Evolutionary conservation across 495 filamentous ascomycete genomes (phyloP).

Genomic region (Aspergillus sclerotiicarbonarius): DNA sequence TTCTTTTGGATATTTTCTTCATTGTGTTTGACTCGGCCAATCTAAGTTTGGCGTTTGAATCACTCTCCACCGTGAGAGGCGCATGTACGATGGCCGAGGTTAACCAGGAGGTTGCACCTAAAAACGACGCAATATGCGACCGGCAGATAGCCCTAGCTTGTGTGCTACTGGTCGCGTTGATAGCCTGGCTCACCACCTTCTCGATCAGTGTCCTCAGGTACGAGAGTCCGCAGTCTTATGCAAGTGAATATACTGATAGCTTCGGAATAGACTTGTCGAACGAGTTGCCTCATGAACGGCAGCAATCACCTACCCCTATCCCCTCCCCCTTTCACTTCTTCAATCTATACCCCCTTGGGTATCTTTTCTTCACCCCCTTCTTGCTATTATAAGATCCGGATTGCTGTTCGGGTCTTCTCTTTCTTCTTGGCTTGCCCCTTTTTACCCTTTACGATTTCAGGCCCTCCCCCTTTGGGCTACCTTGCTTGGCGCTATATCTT

Average conservation of each 20-base stretch:
- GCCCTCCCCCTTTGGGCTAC: neutral
- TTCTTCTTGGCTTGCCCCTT: neutral
- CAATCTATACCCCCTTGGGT: neutral
- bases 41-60: conserved; percentile 82
- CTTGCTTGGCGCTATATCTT: neutral
- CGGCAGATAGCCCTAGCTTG: conserved; percentile 75
- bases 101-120: conserved; percentile 37
- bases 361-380: conserved; percentile 4
- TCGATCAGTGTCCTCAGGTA: conserved; percentile 82
- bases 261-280: conserved; percentile 59
- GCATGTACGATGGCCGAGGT: conserved; percentile 49
- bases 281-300: conserved; percentile 51
- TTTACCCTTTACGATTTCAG: conserved; percentile 3
- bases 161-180: conserved; percentile 76
- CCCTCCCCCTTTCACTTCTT: neutral
- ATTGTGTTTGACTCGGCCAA: conserved; percentile 96
- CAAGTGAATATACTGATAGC: conserved; percentile 9
- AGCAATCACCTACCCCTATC: neutral
- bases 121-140: conserved; percentile 55
- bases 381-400: neutral
- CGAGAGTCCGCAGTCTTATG: conserved; percentile 8
- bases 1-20: conserved; percentile 90
- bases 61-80: conserved; percentile 69
- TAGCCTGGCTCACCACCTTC: conserved; percentile 90
- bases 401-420: conserved; percentile 1